Base-by-base conservation (phyloP, 2,329 filamentous ascomycete species). In the Dactylellina cionopaga region DNA sequence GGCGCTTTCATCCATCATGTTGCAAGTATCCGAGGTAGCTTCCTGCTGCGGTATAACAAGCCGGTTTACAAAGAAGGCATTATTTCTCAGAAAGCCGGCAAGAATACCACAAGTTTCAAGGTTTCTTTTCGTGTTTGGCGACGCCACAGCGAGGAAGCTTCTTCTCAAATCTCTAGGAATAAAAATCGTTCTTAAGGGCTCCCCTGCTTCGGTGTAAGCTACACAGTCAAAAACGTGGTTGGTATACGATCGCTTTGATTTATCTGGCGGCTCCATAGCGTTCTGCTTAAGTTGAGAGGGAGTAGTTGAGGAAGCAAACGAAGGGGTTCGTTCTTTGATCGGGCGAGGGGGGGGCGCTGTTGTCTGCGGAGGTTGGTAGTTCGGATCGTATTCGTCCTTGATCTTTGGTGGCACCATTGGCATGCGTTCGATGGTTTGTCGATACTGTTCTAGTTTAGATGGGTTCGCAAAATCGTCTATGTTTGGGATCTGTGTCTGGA, bases 41-140 rank as follows among this genome's bases (percentile, higher is more conserved):
- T 88, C 90, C 80, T 99, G 95, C 78, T 96, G 91, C 0, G 95
- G 95, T 19, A 99, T 93, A 22, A 99, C 85, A 3, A 99, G 86
- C 63, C 90, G 89, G 3, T 90, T 92, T 69, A 99, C 89, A 81
- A 98, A 98, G 2, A 99, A 84, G 0, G 95, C 95, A 79, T 97
- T 97, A 76, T 93, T 94, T 77, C 96, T 90, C 0, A 93, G 84
- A 0, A 92, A 94, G 5, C 94, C 95, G 78, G 92, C 96, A 9
- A 99, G 85, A 75, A 99, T 94, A 33, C 94, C 95, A 79, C 95
- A 98, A 76, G 95, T 98, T 81, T 99, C 95, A 15, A 98, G 85
- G 33, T 96, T 96, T 2, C 84, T 84, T 27, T 83, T 82, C 0
- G 95, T 99, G 79, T 99, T 98, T 15, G 86, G 81, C 0, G 86